These are phyloP conservation scores for Didymella glomerata DNA, from an alignment of 2,329 filamentous ascomycete species.

Conservation along the genomic window DNA sequence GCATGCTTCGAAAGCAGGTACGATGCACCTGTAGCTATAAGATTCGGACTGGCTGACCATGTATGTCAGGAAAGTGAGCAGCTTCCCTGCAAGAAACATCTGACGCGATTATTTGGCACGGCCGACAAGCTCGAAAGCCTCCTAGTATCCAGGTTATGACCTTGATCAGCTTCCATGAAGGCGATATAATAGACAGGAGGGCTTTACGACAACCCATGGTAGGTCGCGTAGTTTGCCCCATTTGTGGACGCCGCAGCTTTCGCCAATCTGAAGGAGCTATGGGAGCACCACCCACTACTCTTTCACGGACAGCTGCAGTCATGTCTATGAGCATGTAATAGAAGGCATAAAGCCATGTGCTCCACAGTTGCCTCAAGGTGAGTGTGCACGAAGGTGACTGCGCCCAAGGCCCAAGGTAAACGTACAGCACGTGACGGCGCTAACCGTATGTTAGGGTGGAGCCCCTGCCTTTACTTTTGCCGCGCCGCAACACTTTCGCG, in stretches of 20 bases:
- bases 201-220: background rate
- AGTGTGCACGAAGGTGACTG: background rate
- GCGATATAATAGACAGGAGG: background rate
- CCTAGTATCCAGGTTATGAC: no score
- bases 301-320: background rate
- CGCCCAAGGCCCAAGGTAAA: background rate
- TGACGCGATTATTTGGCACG: no score
- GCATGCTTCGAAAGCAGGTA: background rate
- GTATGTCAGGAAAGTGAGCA: no score
- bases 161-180: background rate
- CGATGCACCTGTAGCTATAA: background rate
- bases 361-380: background rate
- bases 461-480: constrained; percentile 19
- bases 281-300: background rate
- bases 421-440: constrained; percentile 9
- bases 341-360: background rate
- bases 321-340: background rate
- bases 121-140: background rate
- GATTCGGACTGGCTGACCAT: no score
- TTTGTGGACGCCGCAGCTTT: background rate
- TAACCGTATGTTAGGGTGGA: background rate
- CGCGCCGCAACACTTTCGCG: constrained; percentile 15
- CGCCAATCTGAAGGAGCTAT: background rate
- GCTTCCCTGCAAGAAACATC: no score
- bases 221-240: background rate